Evolutionary conservation across 768 basidiomycete species (phyloP).

Genomic region (Cystobasidium tubakii): DNA sequence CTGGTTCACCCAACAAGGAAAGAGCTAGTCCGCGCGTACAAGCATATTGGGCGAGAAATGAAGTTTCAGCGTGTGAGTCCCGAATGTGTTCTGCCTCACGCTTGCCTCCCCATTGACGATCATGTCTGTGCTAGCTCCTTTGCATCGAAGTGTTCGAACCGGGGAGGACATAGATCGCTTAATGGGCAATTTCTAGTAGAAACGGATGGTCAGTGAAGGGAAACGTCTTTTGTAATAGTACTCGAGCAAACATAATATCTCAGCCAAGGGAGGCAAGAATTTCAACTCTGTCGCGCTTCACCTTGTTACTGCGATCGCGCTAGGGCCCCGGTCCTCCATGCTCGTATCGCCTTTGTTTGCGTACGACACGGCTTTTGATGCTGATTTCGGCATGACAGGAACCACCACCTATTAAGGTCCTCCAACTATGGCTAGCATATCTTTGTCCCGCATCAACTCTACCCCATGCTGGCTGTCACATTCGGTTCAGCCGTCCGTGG

Average conservation of each 20-base stretch:
- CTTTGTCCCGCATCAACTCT: too few relatives aligned
- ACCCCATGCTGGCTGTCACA: too few relatives aligned
- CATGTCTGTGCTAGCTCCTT: neutral
- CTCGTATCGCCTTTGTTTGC: too few relatives aligned
- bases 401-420: neutral
- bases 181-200: neutral
- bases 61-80: neutral
- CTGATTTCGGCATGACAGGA: neutral
- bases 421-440: neutral
- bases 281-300: neutral
- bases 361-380: neutral
- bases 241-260: too few relatives aligned
- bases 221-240: neutral
- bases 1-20: neutral
- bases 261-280: too few relatives aligned
- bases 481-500: too few relatives aligned
- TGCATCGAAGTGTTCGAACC: slow-evolving; percentile 22
- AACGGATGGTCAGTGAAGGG: neutral
- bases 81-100: too few relatives aligned
- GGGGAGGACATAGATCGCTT: slow-evolving; percentile 24
- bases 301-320: neutral
- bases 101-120: neutral
- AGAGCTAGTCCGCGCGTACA: slow-evolving; percentile 30
- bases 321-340: too few relatives aligned
- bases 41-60: slow-evolving; percentile 24